Base-by-base conservation (phyloP, 225 moss, liverwort and hornwort genomes). In the Pseudoscleropodium purum region DNA sequence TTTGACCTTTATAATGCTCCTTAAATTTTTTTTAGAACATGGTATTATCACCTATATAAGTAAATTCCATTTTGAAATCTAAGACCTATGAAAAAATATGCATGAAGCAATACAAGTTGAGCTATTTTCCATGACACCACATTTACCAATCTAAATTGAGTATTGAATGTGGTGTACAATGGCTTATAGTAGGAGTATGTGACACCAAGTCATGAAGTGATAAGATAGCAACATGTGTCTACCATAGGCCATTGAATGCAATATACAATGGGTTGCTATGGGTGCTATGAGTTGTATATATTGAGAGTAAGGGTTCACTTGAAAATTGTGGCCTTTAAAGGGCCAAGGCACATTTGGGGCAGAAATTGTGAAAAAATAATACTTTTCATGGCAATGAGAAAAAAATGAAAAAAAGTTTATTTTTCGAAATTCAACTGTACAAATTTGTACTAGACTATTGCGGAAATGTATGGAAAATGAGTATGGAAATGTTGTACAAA, bases 151-250 rank as follows among this genome's bases (percentile, higher is more conserved):
- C 0, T 19, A 2, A 81, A 60, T 60, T 60, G 18, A 39, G 9
- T 60, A 60, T 41, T 30, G 14, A 60, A 59, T 61, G 41, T 30
- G 6, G 13, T 41, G 41, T 13, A 60, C 13, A 13, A 80, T 18
- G 5, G 24, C 12, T 59, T 29, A 8, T 5, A n/a, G n/a, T 29
- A 60, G 29, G 29, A 39, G 2, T 57, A 19, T 16, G 3, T 17
- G 11, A 29, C 8, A 13, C 2, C 2, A 0, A 29, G 18, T 59
- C 4, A n/a, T 39, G 18, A 80, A 39, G 60, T 1, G 0, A 13
- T 37, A 56, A 26, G 57, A 27, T 39, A 80, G 15, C 39, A 9
- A 39, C 19, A 30, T 41, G 29, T 4, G 1, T 54, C 2, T 30
- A 81, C 7, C 0, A 20, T 41, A 60, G 19, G 30, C 13, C 2